These are phyloP conservation scores for Pleurostoma richardsiae DNA, from an alignment of 2,329 filamentous ascomycete genomes.

Conservation along the genomic window DNA sequence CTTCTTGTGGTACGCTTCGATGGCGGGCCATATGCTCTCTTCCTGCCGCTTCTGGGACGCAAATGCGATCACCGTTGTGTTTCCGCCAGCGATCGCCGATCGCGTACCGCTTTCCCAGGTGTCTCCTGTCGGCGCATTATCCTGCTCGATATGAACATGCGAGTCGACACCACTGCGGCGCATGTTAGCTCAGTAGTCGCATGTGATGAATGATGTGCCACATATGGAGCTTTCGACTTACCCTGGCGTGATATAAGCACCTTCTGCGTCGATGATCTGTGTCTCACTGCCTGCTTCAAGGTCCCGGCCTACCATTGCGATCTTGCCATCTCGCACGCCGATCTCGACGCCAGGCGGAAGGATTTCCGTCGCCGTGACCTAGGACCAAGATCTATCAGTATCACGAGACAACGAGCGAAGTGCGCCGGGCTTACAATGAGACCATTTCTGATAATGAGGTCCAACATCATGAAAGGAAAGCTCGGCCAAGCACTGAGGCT, in stretches of 20 bases:
- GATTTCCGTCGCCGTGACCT: constrained; percentile 40
- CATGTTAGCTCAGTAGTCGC: no score
- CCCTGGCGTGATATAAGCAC: constrained; percentile 32
- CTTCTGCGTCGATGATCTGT: constrained; percentile 34
- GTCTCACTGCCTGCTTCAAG: constrained; percentile 25
- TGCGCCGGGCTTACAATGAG: constrained; percentile 9
- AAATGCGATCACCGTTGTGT: constrained; percentile 53
- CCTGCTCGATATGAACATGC: constrained; percentile 28
- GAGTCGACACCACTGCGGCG: constrained; percentile 23
- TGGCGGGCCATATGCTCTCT: constrained; percentile 32
- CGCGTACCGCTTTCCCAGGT: constrained; percentile 37
- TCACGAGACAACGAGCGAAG: background rate
- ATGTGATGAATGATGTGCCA: no score
- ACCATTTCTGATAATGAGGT: constrained; percentile 13
- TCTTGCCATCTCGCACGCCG: constrained; percentile 37
- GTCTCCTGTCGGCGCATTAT: constrained; percentile 20
- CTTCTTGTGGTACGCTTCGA: constrained; percentile 37
- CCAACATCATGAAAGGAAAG: constrained; percentile 4
- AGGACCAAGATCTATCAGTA: background rate
- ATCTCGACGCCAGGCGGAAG: constrained; percentile 36
- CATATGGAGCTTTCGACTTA: background rate
- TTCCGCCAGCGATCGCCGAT: constrained; percentile 50
- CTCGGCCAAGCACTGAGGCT: no score
- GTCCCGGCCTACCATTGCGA: constrained; percentile 32
- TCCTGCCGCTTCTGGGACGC: constrained; percentile 42